These are phyloP conservation scores for Glycine tomentella DNA, from an alignment of 306 rosid species.

Conservation along the genomic window DNA sequence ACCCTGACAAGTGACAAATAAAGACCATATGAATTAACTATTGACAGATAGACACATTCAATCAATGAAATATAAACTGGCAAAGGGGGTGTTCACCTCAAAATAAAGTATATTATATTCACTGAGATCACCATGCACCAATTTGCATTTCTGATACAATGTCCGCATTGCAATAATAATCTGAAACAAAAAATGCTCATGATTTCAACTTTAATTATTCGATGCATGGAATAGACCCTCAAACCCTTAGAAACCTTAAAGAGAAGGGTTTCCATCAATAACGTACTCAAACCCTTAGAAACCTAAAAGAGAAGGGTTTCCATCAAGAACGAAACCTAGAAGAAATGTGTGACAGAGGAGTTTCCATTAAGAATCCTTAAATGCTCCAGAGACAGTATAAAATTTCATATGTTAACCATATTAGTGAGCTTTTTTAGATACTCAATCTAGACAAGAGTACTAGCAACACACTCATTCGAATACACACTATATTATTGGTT, in stretches of 20 bases:
- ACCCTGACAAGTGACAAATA: conserved; percentile 60
- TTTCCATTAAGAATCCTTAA: conserved; percentile 38
- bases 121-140: conserved; percentile 96
- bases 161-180: conserved; percentile 85
- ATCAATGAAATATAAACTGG: conserved; percentile 31
- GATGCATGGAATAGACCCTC: background rate
- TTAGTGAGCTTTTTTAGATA: background rate
- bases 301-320: conserved; percentile 28
- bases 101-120: conserved; percentile 88
- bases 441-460: conserved; percentile 28
- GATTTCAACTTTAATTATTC: conserved; percentile 31
- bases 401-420: background rate
- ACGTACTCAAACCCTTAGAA: background rate
- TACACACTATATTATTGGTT: background rate
- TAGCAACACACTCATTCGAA: background rate
- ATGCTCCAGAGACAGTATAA: conserved; percentile 1
- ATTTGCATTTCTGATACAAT: conserved; percentile 86
- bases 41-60: conserved; percentile 13
- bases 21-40: conserved; percentile 30
- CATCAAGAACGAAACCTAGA: background rate
- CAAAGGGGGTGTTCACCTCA: conserved; percentile 60
- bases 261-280: conserved; percentile 6
- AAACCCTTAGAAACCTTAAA: conserved; percentile 12
- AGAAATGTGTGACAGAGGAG: background rate
- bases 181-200: conserved; percentile 51